Evolutionary conservation across 139 green algal species (phyloP).

Genomic region (Chlamydomonas applanata): DNA sequence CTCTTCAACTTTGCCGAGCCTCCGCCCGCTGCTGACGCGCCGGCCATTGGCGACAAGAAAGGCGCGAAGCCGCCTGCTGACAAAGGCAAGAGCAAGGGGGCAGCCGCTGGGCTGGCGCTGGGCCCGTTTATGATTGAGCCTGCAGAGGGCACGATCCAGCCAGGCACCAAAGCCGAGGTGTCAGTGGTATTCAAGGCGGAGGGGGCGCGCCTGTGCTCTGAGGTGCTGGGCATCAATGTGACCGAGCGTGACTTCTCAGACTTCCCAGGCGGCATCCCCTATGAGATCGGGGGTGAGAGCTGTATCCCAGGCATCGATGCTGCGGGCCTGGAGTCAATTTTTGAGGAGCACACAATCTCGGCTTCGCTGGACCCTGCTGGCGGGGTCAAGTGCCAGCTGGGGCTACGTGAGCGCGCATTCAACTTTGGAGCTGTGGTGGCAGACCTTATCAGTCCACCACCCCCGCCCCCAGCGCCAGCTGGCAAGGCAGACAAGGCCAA

Average conservation of each 20-base stretch:
- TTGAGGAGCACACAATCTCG: slow-evolving; percentile 79
- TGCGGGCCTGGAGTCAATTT: slow-evolving; percentile 65
- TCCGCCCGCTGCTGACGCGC: background rate
- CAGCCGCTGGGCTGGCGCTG: slow-evolving; percentile 25
- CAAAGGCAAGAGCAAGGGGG: slow-evolving; percentile 19
- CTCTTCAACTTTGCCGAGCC: slow-evolving; percentile 41
- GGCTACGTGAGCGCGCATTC: slow-evolving; percentile 64
- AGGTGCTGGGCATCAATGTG: slow-evolving; percentile 56
- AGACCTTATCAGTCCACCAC: slow-evolving; percentile 26
- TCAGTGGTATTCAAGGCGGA: slow-evolving; percentile 66
- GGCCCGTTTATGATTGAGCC: slow-evolving; percentile 65
- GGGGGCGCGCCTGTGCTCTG: slow-evolving; percentile 15
- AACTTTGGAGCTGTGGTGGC: slow-evolving; percentile 75
- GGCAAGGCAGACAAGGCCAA: slow-evolving; percentile 18
- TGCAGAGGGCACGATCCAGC: slow-evolving; percentile 41
- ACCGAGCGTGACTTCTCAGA: slow-evolving; percentile 57
- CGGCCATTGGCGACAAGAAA: background rate
- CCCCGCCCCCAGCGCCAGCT: background rate
- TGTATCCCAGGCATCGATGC: slow-evolving; percentile 77
- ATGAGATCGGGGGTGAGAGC: slow-evolving; percentile 70
- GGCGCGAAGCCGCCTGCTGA: background rate
- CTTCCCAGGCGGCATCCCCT: slow-evolving; percentile 51
- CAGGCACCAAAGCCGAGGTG: slow-evolving; percentile 46
- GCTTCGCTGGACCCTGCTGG: slow-evolving; percentile 57
- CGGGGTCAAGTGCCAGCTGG: slow-evolving; percentile 56